Percentiles rank a stretch among this genome's conserved stretches.
phyloP scores from a whole-genome alignment of 1,284 basidiomycete species.

The Melanopsichium pennsylvanicum region DNA sequence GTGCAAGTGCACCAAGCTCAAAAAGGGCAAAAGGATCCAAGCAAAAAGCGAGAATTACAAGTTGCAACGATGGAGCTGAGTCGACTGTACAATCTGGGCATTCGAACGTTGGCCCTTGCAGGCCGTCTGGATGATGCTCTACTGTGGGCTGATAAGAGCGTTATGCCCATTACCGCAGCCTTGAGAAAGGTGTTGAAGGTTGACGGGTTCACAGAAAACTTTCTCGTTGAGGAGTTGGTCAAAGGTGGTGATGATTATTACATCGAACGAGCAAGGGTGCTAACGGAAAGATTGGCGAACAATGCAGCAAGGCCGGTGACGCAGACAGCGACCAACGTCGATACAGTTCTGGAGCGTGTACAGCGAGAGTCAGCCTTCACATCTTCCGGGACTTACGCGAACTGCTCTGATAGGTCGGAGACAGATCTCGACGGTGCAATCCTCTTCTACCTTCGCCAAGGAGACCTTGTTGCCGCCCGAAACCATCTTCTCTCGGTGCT shows the following conservation, averaged over 20 bases:
- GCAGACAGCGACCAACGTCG: conserved; percentile 1
- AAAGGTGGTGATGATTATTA: conserved; percentile 3
- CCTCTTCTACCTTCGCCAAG: conserved; percentile 12
- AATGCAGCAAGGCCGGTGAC: background rate
- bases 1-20: conserved; percentile 11
- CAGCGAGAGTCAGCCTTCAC: conserved; percentile 2
- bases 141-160: conserved; percentile 13
- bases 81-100: conserved; percentile 32
- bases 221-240: conserved; percentile 40
- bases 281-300: conserved; percentile 1
- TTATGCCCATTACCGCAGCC: background rate
- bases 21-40: conserved; percentile 8
- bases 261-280: conserved; percentile 2
- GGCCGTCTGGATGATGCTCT: conserved; percentile 36
- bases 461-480: conserved; percentile 24
- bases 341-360: conserved; percentile 6
- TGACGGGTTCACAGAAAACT: conserved; percentile 26
- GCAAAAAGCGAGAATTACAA: background rate
- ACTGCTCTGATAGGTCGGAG: background rate
- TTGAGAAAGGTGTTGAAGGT: conserved; percentile 4
- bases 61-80: conserved; percentile 4
- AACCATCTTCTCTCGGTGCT: conserved; percentile 23
- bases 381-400: background rate
- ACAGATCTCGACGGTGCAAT: conserved; percentile 9
- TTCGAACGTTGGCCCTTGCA: conserved; percentile 32